phyloP scores from a whole-genome alignment of 1,139 yeast genomes.

The Debaryomycetaceae sp. region DNA sequence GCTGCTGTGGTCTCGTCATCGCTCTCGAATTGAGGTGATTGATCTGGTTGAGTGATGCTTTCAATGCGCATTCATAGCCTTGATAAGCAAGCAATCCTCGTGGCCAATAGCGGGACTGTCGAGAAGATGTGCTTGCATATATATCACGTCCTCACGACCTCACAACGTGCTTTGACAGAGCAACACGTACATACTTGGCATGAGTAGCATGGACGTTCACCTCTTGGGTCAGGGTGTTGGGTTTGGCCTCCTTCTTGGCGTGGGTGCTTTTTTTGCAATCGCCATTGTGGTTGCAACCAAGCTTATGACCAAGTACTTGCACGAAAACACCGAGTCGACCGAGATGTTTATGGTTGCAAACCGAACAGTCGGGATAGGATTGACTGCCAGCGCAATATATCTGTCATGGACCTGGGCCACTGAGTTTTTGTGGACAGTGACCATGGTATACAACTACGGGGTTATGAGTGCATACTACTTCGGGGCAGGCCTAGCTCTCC shows the following conservation, averaged over 20 bases:
- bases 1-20: no score
- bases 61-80: no score
- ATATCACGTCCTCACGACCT: no score
- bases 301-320: conserved; percentile 19
- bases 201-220: no score
- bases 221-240: conserved; percentile 22
- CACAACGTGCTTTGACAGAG: no score
- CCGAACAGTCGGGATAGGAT: conserved; percentile 22
- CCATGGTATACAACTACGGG: conserved; percentile 27
- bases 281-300: conserved; percentile 26
- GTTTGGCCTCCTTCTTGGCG: conserved; percentile 27
- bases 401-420: conserved; percentile 31
- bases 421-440: conserved; percentile 22
- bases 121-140: no score
- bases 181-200: no score
- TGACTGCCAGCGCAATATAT: conserved; percentile 25
- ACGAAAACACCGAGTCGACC: conserved; percentile 25
- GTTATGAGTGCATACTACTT: conserved; percentile 15
- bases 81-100: no score
- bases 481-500: conserved; percentile 21
- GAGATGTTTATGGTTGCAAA: conserved; percentile 30
- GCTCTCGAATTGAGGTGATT: no score
- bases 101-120: no score
- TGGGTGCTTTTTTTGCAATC: conserved; percentile 26
- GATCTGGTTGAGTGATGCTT: no score